phyloP scores from a whole-genome alignment of 2,329 filamentous ascomycete species.

The Onygenales sp. region DNA sequence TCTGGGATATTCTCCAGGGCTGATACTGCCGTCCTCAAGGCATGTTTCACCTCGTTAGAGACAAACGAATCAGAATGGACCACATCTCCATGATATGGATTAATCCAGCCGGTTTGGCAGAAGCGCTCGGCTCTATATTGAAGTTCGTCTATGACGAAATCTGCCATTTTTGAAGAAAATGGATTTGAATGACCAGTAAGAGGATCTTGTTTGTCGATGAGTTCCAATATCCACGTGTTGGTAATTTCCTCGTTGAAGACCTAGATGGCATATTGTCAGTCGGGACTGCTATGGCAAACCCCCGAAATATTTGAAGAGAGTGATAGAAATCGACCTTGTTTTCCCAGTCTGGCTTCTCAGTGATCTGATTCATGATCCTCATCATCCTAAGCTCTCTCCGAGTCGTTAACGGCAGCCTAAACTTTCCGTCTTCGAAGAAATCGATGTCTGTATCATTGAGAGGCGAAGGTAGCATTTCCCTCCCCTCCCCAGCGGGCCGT shows the following conservation, averaged over 20 bases:
- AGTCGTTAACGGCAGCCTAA: slow-evolving; percentile 15
- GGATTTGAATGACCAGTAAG: slow-evolving; percentile 12
- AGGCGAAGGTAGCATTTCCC: too few species aligned
- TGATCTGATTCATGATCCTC: slow-evolving; percentile 31
- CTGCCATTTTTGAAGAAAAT: slow-evolving; percentile 22
- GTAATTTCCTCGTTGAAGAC: slow-evolving; percentile 27
- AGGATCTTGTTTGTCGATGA: slow-evolving; percentile 11
- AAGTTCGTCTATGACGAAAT: slow-evolving; percentile 38
- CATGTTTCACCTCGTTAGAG: slow-evolving; percentile 27
- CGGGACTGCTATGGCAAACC: too few species aligned
- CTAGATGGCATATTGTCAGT: slow-evolving; percentile 6
- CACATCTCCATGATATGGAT: slow-evolving; percentile 37
- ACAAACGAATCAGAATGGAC: slow-evolving; percentile 47
- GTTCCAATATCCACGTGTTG: slow-evolving; percentile 25
- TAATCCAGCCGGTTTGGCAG: slow-evolving; percentile 30
- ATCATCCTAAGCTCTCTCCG: slow-evolving; percentile 33
- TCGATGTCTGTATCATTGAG: too few species aligned
- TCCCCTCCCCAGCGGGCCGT: too few species aligned
- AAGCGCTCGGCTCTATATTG: slow-evolving; percentile 38
- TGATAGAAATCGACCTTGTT: slow-evolving; percentile 17
- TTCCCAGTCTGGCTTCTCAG: slow-evolving; percentile 35
- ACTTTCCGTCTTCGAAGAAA: neutral
- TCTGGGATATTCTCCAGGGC: slow-evolving; percentile 47
- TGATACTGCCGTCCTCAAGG: slow-evolving; percentile 38
- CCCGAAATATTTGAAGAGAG: too few species aligned